Conservation (phyloP, 495 filamentous ascomycete species). For the Penicillium angulare region DNA sequence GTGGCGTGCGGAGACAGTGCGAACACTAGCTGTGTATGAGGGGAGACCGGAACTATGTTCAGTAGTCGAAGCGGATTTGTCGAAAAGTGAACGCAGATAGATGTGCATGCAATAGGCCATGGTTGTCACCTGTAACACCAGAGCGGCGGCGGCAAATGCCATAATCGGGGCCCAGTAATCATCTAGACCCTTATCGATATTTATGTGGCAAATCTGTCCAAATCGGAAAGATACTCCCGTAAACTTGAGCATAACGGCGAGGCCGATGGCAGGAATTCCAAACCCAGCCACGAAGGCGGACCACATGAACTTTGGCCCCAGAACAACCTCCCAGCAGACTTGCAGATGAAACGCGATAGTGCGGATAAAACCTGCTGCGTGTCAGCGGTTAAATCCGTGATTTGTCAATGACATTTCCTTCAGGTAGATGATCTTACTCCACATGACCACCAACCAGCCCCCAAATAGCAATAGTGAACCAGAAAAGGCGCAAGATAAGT, state of each 20-base stretch:
- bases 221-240: constrained; percentile 95
- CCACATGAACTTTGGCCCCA: constrained; percentile 90
- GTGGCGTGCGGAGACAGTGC: constrained; percentile 80
- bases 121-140: constrained; percentile 78
- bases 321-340: constrained; percentile 93
- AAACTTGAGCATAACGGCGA: constrained; percentile 70
- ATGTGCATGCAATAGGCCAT: constrained; percentile 94
- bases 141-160: constrained; percentile 70
- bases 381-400: background rate
- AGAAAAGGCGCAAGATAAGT: constrained; percentile 79
- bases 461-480: constrained; percentile 82
- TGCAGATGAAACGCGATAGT: constrained; percentile 92
- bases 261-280: constrained; percentile 72
- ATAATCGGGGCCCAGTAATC: constrained; percentile 92
- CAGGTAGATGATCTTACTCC: constrained; percentile 54
- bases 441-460: constrained; percentile 78
- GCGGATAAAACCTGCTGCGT: constrained; percentile 60
- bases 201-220: constrained; percentile 88
- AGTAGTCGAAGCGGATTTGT: constrained; percentile 55
- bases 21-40: constrained; percentile 75
- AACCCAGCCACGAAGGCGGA: constrained; percentile 76
- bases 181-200: constrained; percentile 71
- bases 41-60: constrained; percentile 71
- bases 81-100: constrained; percentile 79
- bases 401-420: background rate